These are phyloP conservation scores for Sodiomyces alkalinus DNA, from an alignment of 2,329 filamentous ascomycete genomes.

Conservation along the genomic window DNA sequence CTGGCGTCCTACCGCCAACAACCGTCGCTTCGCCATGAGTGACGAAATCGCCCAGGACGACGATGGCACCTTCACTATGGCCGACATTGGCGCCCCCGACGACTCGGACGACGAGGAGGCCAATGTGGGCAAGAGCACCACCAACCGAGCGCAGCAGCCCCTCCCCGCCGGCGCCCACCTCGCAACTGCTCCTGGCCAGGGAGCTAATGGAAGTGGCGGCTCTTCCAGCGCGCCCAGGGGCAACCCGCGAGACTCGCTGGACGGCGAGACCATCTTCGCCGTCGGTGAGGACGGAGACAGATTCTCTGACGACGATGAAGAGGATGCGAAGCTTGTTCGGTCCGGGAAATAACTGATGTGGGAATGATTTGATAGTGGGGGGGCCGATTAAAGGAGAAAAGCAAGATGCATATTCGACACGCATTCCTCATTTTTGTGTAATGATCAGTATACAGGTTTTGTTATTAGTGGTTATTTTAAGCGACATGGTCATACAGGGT, in stretches of 20 bases:
- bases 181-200: slow-evolving; percentile 2
- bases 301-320: slow-evolving; percentile 58
- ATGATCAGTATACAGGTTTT: no score
- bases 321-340: slow-evolving; percentile 42
- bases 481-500: no score
- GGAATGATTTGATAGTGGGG: no score
- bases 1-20: slow-evolving; percentile 93
- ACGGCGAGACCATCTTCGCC: slow-evolving; percentile 92
- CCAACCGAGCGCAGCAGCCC: slow-evolving; percentile 2
- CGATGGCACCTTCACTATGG: slow-evolving; percentile 87
- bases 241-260: slow-evolving; percentile 41
- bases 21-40: slow-evolving; percentile 94
- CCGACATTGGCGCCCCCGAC: slow-evolving; percentile 67
- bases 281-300: slow-evolving; percentile 75
- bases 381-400: no score
- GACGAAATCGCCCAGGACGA: slow-evolving; percentile 98
- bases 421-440: no score
- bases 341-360: slow-evolving; percentile 21
- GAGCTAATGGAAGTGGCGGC: no score
- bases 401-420: no score
- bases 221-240: slow-evolving; percentile 7
- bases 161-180: neutral
- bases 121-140: slow-evolving; percentile 23
- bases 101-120: slow-evolving; percentile 47
- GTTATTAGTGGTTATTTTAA: no score